Conservation (phyloP, 1,284 basidiomycete species). For the Cutaneotrichosporon dermatis region DNA sequence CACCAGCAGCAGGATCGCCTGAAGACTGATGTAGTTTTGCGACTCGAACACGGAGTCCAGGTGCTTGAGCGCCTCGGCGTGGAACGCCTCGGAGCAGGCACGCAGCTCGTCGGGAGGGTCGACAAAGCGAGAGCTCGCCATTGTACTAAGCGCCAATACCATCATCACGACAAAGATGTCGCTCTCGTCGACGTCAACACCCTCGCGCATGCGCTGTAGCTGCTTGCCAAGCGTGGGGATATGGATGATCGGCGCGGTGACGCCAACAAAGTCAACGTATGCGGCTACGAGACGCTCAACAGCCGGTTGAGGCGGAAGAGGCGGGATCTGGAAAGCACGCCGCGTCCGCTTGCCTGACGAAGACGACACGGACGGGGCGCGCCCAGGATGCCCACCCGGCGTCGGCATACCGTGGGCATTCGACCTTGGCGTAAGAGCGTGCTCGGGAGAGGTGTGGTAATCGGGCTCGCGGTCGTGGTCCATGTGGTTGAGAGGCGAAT, state of each 20-base stretch:
- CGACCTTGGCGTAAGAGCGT: conserved; percentile 21
- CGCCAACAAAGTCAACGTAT: conserved; percentile 50
- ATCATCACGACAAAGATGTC: conserved; percentile 51
- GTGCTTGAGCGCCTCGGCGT: conserved; percentile 50
- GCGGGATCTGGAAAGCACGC: conserved; percentile 39
- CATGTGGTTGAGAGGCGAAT: conserved; percentile 11
- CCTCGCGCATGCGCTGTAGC: conserved; percentile 41
- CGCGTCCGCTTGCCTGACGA: conserved; percentile 23
- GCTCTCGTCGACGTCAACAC: conserved; percentile 41
- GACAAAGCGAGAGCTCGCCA: conserved; percentile 49
- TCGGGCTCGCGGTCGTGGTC: conserved; percentile 14
- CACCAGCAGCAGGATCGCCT: conserved; percentile 48
- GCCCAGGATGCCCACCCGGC: conserved; percentile 8
- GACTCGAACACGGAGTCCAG: conserved; percentile 49
- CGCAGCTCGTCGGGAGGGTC: conserved; percentile 50
- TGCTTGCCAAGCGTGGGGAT: conserved; percentile 49
- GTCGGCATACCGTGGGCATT: conserved; percentile 9
- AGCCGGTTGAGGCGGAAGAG: conserved; percentile 48
- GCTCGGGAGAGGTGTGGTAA: conserved; percentile 15
- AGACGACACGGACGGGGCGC: conserved; percentile 12
- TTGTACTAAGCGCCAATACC: conserved; percentile 49
- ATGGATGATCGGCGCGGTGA: conserved; percentile 50
- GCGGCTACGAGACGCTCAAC: conserved; percentile 50
- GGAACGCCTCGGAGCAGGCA: conserved; percentile 50
- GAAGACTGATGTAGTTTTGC: conserved; percentile 47